phyloP scores from a whole-genome alignment of 1,284 basidiomycete genomes.

The Hemileia vastatrix region DNA sequence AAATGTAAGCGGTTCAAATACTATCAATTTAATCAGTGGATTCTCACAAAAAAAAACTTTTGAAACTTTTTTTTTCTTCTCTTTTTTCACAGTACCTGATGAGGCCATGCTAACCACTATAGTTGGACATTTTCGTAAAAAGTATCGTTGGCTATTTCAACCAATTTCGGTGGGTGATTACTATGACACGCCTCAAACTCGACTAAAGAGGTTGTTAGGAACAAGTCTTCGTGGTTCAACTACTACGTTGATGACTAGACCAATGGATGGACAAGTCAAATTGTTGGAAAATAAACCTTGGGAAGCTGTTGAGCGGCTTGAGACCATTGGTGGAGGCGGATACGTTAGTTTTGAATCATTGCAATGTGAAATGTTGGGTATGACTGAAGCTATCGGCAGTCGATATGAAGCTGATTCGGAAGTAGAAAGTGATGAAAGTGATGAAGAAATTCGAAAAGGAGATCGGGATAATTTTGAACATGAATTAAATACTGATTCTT shows the following conservation, averaged over 20 bases:
- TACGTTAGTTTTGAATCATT: constrained; percentile 22
- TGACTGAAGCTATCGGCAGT: neutral
- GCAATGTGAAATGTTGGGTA: constrained; percentile 21
- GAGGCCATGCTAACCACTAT: constrained; percentile 13
- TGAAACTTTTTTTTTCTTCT: neutral
- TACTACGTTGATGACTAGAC: constrained; percentile 12
- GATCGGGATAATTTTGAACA: constrained; percentile 22
- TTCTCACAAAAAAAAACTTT: no score
- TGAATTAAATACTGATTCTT: constrained; percentile 17
- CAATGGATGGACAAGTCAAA: constrained; percentile 11
- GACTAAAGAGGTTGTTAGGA: constrained; percentile 21
- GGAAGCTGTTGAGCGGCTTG: constrained; percentile 23
- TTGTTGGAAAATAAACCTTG: constrained; percentile 21
- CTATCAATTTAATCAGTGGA: no score
- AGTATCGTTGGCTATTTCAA: constrained; percentile 19
- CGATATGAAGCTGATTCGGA: neutral
- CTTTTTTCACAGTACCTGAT: constrained; percentile 11
- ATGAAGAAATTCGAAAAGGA: constrained; percentile 8
- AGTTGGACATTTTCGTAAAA: constrained; percentile 15
- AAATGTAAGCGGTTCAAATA: no score
- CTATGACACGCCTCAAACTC: constrained; percentile 10
- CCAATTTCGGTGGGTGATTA: constrained; percentile 9
- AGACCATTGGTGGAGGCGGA: constrained; percentile 12
- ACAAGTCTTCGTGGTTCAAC: constrained; percentile 17
- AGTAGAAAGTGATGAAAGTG: constrained; percentile 2